Conservation (phyloP, 306 rosid genomes). For the Cicer bijugum region DNA sequence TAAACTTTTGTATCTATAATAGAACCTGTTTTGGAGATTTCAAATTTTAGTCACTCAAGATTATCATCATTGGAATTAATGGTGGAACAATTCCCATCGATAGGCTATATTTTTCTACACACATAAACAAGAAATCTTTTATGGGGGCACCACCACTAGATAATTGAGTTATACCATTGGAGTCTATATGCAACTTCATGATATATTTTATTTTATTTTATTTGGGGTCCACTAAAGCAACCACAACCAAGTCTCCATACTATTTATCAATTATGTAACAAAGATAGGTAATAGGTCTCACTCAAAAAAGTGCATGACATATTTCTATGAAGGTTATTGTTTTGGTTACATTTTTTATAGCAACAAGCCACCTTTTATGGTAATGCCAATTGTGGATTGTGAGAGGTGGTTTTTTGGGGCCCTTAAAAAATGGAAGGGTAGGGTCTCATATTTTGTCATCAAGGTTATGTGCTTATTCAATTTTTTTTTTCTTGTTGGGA, state of each 20-base stretch:
- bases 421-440: slow-evolving; percentile 38
- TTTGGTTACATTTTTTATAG: slow-evolving; percentile 39
- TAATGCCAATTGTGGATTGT: slow-evolving; percentile 35
- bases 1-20: background rate
- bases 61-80: slow-evolving; percentile 16
- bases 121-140: slow-evolving; percentile 34
- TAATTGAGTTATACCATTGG: slow-evolving; percentile 45
- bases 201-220: slow-evolving; percentile 33
- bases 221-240: slow-evolving; percentile 48
- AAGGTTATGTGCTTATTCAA: slow-evolving; percentile 37
- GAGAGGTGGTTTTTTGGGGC: slow-evolving; percentile 28
- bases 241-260: slow-evolving; percentile 23
- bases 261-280: slow-evolving; percentile 20
- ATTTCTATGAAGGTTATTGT: slow-evolving; percentile 32
- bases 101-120: background rate
- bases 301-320: slow-evolving; percentile 35
- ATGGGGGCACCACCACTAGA: slow-evolving; percentile 42
- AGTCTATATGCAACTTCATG: slow-evolving; percentile 31
- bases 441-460: slow-evolving; percentile 51
- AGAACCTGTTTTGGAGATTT: background rate
- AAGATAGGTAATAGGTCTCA: slow-evolving; percentile 33
- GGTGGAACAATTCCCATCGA: background rate
- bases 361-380: slow-evolving; percentile 28
- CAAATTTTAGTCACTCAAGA: background rate
- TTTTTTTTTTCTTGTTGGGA: slow-evolving; percentile 32